These are phyloP conservation scores for Pseudocercospora fuligena DNA, from an alignment of 2,329 filamentous ascomycete genomes.

Conservation along the genomic window DNA sequence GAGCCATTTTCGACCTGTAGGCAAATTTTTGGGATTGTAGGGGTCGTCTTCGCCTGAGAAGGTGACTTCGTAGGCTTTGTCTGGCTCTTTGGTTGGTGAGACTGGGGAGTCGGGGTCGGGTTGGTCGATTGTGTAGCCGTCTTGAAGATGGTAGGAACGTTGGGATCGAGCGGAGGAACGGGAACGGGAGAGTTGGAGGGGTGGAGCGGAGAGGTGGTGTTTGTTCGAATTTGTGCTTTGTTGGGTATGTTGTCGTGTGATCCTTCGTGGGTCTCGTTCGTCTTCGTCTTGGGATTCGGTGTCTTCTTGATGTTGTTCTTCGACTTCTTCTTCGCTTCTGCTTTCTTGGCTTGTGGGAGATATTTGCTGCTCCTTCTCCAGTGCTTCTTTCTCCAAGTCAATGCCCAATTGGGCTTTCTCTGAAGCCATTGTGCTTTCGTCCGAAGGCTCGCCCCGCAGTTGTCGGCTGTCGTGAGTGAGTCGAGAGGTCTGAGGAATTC, in stretches of 20 bases:
- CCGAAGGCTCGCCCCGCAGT: not conserved
- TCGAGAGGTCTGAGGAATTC: not conserved
- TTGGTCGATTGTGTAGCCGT: conserved; percentile 35
- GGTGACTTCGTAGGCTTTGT: conserved; percentile 67
- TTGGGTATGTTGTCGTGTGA: conserved; percentile 7
- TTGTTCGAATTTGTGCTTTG: not conserved
- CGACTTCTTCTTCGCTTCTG: conserved; percentile 7
- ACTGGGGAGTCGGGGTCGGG: conserved; percentile 8
- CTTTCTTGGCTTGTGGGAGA: not conserved
- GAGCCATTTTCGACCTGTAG: conserved; percentile 72
- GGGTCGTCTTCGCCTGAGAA: conserved; percentile 80
- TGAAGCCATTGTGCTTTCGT: not conserved
- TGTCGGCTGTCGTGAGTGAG: not conserved
- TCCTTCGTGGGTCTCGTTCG: conserved; percentile 14
- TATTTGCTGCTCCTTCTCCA: not conserved
- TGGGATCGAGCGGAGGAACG: conserved; percentile 38
- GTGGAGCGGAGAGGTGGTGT: not conserved
- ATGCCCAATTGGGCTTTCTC: not conserved
- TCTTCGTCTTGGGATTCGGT: conserved; percentile 3
- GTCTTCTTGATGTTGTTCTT: conserved; percentile 6
- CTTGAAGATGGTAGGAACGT: conserved; percentile 34
- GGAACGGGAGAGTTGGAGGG: conserved; percentile 28
- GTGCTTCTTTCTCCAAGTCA: not conserved
- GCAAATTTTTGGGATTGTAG: conserved; percentile 73
- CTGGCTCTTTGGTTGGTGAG: conserved; percentile 20